Base-by-base conservation (phyloP, 805 yeast genomes). In the Jamesozyma spencerorum region DNA sequence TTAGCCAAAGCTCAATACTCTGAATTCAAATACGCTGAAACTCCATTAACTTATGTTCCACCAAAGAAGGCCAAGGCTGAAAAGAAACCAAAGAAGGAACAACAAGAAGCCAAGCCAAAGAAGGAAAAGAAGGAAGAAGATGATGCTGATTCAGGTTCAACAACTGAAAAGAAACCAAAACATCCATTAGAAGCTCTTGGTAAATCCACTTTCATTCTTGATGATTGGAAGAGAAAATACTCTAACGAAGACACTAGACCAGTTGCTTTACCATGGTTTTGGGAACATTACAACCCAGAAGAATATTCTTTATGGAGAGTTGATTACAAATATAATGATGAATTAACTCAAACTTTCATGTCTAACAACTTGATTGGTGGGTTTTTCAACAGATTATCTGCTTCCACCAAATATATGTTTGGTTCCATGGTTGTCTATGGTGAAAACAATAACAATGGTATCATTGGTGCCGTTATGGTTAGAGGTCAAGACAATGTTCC, bases 331-430 rank as follows among this genome's bases (percentile, higher is more conserved):
- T 90, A 92, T 77, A 88, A 92, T 70, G 97, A 90, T 57, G 98
- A 90, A 75, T 79, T 90, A 68, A 90, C 97, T 54, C 71, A 84
- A 69, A 84, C 95, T 53, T 90, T 90, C 76, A 92, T 92, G 97
- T 85, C 97, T 57, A 87, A 87, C 82, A 90, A 90, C 80, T 78
- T 86, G 69, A 74, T 92, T 62, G 97, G 97, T 64, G 97, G 97
- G 63, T 90, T 90, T 83, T 85, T 90, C 81, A 80, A 79, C 84
- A 85, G 98, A 75, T 77, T 90, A 61, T 64, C 79, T 46, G 97
- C 79, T 51, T 90, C 97, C 50, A 74, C 85, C 72, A 90, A 90
- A 72, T 90, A 79, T 79, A 66, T 92, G 77, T 90, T 90, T 65
- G 98, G 97, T 63, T 73, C 79, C 62, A 66, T 82, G 70, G 95